Evolutionary conservation across 1,284 basidiomycete genomes (phyloP).

Genomic region (Pseudozyma tsukubaensis): DNA sequence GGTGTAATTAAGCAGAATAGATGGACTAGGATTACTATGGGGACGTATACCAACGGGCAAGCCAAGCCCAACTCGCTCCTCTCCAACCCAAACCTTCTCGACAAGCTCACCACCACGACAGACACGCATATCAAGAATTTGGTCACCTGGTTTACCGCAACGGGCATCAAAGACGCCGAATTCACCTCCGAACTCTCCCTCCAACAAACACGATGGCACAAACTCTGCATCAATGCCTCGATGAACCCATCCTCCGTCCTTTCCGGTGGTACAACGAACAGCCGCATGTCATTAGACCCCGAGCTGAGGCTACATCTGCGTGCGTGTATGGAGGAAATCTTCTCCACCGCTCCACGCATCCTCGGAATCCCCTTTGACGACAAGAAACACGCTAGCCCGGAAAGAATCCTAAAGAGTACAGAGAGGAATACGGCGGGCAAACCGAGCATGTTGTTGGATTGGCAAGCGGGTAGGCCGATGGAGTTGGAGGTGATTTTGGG

Average conservation of each 20-base stretch:
- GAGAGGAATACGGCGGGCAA: slow-evolving; percentile 69
- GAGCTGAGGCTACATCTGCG: slow-evolving; percentile 68
- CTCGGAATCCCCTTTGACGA: slow-evolving; percentile 67
- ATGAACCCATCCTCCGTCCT: slow-evolving; percentile 71
- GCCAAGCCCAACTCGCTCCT: slow-evolving; percentile 40
- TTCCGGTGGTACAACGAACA: slow-evolving; percentile 69
- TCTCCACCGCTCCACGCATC: slow-evolving; percentile 67
- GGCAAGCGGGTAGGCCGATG: slow-evolving; percentile 68
- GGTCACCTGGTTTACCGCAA: slow-evolving; percentile 62
- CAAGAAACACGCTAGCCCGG: slow-evolving; percentile 68
- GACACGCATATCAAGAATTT: slow-evolving; percentile 51
- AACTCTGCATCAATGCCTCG: slow-evolving; percentile 70
- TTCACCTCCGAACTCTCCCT: slow-evolving; percentile 68
- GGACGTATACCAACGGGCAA: slow-evolving; percentile 67
- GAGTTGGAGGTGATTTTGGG: slow-evolving; percentile 70
- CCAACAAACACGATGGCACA: slow-evolving; percentile 71
- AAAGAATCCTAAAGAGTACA: slow-evolving; percentile 68
- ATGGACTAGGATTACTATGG: slow-evolving; percentile 71
- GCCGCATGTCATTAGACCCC: slow-evolving; percentile 69
- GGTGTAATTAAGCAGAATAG: slow-evolving; percentile 70
- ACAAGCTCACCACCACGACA: slow-evolving; percentile 15
- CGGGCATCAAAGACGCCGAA: slow-evolving; percentile 70
- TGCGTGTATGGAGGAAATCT: slow-evolving; percentile 70
- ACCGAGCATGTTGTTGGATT: slow-evolving; percentile 71
- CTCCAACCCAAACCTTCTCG: slow-evolving; percentile 20